A percentile compares a stretch with the other conserved stretches of the same genome.
Evolutionary conservation across 352 stramenopile species (phyloP).

Genomic region (Phytophthora fragariaefolia): DNA sequence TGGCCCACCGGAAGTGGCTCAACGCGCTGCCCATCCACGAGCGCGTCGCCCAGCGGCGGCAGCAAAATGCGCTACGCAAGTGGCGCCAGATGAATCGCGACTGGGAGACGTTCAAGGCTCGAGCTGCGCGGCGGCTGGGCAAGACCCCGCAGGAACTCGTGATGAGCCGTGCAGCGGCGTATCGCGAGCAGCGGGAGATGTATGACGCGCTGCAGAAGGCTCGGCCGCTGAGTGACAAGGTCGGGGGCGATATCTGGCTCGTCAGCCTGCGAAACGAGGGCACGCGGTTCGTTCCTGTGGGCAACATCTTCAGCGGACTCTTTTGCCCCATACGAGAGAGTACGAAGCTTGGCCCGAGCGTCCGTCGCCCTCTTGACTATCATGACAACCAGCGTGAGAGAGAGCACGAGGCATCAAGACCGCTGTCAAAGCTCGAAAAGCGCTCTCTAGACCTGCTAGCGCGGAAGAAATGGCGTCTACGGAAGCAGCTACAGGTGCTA

Average conservation of each 20-base stretch:
- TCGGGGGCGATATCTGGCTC: conserved; percentile 90
- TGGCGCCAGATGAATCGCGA: conserved; percentile 75
- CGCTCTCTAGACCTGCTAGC: conserved; percentile 57
- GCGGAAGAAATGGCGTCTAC: conserved; percentile 66
- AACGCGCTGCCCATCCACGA: conserved; percentile 77
- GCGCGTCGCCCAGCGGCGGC: conserved; percentile 62
- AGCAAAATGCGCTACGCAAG: conserved; percentile 72
- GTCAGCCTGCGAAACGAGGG: conserved; percentile 88
- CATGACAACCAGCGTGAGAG: conserved; percentile 9
- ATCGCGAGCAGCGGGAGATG: conserved; percentile 91
- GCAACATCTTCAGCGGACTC: conserved; percentile 94
- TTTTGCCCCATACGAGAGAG: conserved; percentile 89
- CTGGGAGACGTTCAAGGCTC: conserved; percentile 74
- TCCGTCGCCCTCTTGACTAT: conserved; percentile 74
- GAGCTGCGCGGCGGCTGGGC: conserved; percentile 60
- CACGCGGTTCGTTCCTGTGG: conserved; percentile 89
- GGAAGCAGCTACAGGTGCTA: conserved; percentile 71
- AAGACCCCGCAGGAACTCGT: conserved; percentile 83
- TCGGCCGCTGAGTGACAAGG: conserved; percentile 86
- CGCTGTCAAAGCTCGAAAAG: conserved; percentile 59
- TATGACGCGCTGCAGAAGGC: conserved; percentile 90
- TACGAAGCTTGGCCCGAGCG: conserved; percentile 53
- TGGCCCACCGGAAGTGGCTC: conserved; percentile 70
- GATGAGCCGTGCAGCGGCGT: conserved; percentile 85
- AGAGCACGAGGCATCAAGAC: conserved; percentile 17